Evolutionary conservation across 768 basidiomycete species (phyloP).

Genomic region (Coprinopsis cinerea): DNA sequence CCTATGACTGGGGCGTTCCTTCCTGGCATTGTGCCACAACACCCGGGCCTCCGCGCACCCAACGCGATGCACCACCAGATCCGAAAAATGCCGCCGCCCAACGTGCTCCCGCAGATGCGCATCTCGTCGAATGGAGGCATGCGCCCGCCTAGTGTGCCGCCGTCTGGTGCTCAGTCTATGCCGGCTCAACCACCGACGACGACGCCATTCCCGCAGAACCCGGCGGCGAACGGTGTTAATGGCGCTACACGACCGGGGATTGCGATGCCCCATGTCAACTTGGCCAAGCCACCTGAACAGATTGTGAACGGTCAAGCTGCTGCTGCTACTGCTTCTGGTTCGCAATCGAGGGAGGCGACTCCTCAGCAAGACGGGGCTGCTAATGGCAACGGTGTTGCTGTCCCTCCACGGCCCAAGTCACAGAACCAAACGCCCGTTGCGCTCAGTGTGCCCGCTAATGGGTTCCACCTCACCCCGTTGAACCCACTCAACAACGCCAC

Average conservation of each 20-base stretch:
- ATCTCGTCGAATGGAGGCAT: constrained; percentile 55
- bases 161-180: constrained; percentile 16
- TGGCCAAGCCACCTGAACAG: constrained; percentile 29
- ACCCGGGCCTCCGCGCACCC: too few species aligned
- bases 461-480: constrained; percentile 43
- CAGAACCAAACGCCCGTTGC: constrained; percentile 30
- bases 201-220: constrained; percentile 24
- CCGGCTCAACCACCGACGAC: constrained; percentile 32
- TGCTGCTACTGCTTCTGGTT: constrained; percentile 20
- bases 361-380: constrained; percentile 16
- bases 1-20: constrained; percentile 13
- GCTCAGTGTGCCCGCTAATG: constrained; percentile 33
- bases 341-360: constrained; percentile 20
- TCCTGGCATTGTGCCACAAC: too few species aligned
- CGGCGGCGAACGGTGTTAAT: too few species aligned
- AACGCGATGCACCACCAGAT: constrained; percentile 55
- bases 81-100: constrained; percentile 58
- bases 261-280: constrained; percentile 42
- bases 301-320: constrained; percentile 30
- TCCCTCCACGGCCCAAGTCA: constrained; percentile 37
- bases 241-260: constrained; percentile 32
- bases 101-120: constrained; percentile 49
- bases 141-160: constrained; percentile 41
- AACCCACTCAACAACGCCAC: constrained; percentile 27
- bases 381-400: constrained; percentile 17